Evolutionary conservation across 768 basidiomycete genomes (phyloP).

Genomic region (Lactarius quietus): DNA sequence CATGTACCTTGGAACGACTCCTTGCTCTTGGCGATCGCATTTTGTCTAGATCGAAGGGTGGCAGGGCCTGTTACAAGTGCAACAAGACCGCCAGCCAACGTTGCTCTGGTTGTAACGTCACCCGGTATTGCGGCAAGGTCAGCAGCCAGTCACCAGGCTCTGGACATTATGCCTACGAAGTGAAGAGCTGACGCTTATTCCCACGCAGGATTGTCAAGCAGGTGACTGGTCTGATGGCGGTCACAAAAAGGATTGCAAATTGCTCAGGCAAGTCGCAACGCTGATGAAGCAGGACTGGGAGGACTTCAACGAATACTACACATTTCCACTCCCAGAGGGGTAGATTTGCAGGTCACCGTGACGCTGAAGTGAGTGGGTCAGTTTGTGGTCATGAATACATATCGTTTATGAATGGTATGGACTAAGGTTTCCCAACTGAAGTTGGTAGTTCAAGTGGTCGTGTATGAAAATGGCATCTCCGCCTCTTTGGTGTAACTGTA

Average conservation of each 20-base stretch:
- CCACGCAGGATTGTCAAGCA: not conserved
- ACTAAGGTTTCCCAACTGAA: too few relatives aligned
- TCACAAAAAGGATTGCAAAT: not conserved
- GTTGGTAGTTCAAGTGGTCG: too few relatives aligned
- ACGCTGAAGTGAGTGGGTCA: not conserved
- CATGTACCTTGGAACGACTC: not conserved
- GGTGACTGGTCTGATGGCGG: not conserved
- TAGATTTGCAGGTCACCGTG: not conserved
- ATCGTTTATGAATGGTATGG: not conserved
- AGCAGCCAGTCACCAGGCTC: not conserved
- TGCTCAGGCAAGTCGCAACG: not conserved
- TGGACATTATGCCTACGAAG: not conserved
- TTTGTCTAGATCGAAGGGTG: not conserved
- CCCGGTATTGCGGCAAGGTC: not conserved
- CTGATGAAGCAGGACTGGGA: not conserved
- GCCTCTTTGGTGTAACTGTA: too few relatives aligned
- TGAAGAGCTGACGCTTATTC: not conserved
- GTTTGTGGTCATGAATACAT: not conserved
- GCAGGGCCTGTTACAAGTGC: not conserved
- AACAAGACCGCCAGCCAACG: not conserved
- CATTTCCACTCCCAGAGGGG: not conserved
- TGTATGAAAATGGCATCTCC: too few relatives aligned
- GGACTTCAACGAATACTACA: not conserved
- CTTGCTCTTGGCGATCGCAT: not conserved
- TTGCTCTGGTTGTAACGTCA: not conserved